These are phyloP conservation scores for Hanseniaspora mollemarum DNA, from an alignment of 805 yeast genomes.

Conservation along the genomic window DNA sequence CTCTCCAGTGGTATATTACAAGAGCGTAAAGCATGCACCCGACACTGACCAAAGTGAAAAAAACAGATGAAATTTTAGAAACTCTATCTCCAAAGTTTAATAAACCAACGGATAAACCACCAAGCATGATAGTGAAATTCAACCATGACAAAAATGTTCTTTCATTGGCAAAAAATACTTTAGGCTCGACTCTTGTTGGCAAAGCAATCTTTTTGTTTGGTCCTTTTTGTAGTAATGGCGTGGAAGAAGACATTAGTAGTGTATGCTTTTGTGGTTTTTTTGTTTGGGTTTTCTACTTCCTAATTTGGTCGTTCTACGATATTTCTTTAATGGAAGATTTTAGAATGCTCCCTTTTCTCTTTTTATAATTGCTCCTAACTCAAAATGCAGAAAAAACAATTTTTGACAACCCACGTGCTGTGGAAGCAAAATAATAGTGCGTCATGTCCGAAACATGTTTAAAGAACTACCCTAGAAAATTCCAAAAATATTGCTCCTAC, in stretches of 20 bases:
- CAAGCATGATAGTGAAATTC: conserved; percentile 95
- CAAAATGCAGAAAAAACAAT: too few species aligned
- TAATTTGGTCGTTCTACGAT: too few species aligned
- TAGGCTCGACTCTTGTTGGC: conserved; percentile 97
- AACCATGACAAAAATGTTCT: conserved; percentile 97
- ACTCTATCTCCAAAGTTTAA: conserved; percentile 91
- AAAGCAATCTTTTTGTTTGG: conserved; percentile 89
- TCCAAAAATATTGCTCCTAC: too few species aligned
- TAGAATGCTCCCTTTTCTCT: too few species aligned
- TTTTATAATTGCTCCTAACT: too few species aligned
- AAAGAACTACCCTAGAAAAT: too few species aligned
- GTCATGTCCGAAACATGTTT: too few species aligned
- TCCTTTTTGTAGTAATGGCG: conserved; percentile 60
- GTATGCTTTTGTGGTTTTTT: neutral
- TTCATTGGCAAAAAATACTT: conserved; percentile 97
- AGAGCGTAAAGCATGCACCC: conserved; percentile 94
- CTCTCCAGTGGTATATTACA: conserved; percentile 97
- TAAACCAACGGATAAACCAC: conserved; percentile 91
- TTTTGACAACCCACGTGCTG: too few species aligned
- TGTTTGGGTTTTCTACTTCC: too few species aligned
- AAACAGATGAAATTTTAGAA: conserved; percentile 84
- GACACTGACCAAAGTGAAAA: conserved; percentile 94
- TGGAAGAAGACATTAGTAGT: conserved; percentile 44
- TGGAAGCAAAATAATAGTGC: too few species aligned
- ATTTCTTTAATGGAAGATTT: too few species aligned